Evolutionary conservation across 495 filamentous ascomycete species (phyloP).

Genomic region (Penicillium atrosanguineum): DNA sequence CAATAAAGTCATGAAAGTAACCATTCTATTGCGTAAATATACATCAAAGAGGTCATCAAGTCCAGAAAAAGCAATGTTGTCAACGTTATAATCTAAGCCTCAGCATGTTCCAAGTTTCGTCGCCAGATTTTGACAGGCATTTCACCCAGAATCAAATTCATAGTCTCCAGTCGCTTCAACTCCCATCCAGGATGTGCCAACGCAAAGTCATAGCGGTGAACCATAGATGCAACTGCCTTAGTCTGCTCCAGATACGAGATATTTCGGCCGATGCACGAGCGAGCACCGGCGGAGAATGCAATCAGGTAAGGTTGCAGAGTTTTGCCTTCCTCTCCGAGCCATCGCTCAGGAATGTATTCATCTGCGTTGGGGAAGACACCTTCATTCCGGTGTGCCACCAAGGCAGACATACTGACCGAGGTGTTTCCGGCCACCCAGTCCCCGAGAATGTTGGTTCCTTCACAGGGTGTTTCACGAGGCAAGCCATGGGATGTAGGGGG

Average conservation of each 20-base stretch:
- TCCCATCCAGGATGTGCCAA: conserved; percentile 38
- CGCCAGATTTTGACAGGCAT: conserved; percentile 48
- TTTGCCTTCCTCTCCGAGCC: conserved; percentile 30
- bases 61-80: neutral
- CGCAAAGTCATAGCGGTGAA: conserved; percentile 45
- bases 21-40: no score
- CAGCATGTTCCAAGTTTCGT: neutral
- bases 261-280: conserved; percentile 43
- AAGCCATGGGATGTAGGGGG: conserved; percentile 30
- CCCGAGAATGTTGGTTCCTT: conserved; percentile 30
- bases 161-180: conserved; percentile 35
- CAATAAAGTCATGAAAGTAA: no score
- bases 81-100: neutral
- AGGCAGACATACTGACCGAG: conserved; percentile 23
- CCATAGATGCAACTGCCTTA: conserved; percentile 38
- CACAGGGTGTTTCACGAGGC: conserved; percentile 29
- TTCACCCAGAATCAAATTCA: conserved; percentile 36
- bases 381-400: conserved; percentile 21
- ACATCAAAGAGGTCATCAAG: neutral
- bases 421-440: conserved; percentile 31
- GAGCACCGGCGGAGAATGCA: conserved; percentile 39
- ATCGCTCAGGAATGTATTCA: conserved; percentile 24
- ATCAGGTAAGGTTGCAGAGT: conserved; percentile 42
- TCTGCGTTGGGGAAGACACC: conserved; percentile 23
- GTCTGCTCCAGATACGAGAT: conserved; percentile 47